Percentiles rank a stretch among this genome's conserved stretches.
phyloP scores from a whole-genome alignment of 805 yeast genomes.

The Starmerella gropengiesseri region DNA sequence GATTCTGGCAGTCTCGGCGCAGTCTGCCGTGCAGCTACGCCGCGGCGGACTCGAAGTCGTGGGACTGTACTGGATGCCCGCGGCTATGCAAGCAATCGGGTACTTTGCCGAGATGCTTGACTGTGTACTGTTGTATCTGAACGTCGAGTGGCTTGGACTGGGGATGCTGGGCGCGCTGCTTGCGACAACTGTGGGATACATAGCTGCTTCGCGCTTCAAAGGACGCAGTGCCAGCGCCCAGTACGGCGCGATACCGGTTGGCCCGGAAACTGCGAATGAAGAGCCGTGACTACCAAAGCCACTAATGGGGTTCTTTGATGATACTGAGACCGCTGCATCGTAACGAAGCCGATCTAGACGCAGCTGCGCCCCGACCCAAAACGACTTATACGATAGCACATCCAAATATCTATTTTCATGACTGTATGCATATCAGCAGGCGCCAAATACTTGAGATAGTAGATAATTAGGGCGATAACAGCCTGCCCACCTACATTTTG shows the following conservation, averaged over 20 bases:
- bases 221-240: background rate
- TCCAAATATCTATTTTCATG: no score
- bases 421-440: no score
- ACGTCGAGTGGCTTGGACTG: slow-evolving; percentile 21
- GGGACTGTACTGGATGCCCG: slow-evolving; percentile 19
- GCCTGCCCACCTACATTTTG: no score
- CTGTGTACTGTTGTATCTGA: slow-evolving; percentile 16
- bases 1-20: background rate
- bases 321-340: no score
- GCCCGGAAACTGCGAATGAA: no score
- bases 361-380: no score
- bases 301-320: no score
- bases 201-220: slow-evolving; percentile 3
- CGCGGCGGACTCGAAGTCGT: slow-evolving; percentile 12
- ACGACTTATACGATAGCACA: no score
- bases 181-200: slow-evolving; percentile 1
- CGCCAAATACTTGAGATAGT: no score
- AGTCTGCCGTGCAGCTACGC: slow-evolving; percentile 5
- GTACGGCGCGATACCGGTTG: slow-evolving; percentile 13
- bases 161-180: slow-evolving; percentile 4
- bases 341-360: no score
- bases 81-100: slow-evolving; percentile 23
- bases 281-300: no score
- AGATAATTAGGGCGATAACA: no score
- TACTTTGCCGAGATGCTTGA: slow-evolving; percentile 14